phyloP scores from a whole-genome alignment of 225 moss, liverwort and hornwort genomes.

The Physcomitrellopsis africana region DNA sequence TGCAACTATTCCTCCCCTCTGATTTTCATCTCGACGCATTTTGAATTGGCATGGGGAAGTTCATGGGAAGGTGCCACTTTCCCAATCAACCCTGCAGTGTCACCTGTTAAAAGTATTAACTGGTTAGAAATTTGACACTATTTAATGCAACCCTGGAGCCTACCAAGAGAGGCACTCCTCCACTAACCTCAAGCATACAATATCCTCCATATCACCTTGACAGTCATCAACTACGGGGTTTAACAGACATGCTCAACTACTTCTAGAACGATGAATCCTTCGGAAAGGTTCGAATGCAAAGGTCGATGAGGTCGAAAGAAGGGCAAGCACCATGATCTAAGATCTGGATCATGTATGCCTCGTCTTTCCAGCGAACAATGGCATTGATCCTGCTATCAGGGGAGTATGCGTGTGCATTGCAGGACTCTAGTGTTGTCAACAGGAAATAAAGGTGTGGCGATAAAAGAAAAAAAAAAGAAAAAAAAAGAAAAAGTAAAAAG shows the following conservation, averaged over 20 bases:
- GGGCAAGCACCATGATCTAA: not conserved
- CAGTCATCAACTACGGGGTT: not conserved
- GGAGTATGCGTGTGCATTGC: not conserved
- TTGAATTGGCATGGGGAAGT: constrained; percentile 47
- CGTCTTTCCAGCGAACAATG: not conserved
- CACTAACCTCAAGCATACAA: not conserved
- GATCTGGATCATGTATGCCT: not conserved
- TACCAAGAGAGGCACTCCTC: not conserved
- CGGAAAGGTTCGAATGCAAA: not conserved
- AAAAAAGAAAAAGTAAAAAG: no score
- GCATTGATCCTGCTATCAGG: not conserved
- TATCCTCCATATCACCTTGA: not conserved
- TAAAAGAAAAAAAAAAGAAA: no score
- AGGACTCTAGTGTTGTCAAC: not conserved
- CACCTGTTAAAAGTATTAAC: constrained; percentile 2
- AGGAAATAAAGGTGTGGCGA: not conserved
- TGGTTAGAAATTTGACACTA: constrained; percentile 13
- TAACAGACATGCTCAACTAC: not conserved
- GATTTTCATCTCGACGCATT: constrained; percentile 28
- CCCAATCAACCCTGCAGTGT: not conserved
- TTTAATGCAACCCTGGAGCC: not conserved
- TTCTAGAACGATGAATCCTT: no score
- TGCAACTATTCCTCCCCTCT: not conserved
- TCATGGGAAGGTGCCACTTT: constrained; percentile 31
- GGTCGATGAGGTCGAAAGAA: no score